Percentiles rank a stretch among this genome's conserved stretches.
Evolutionary conservation across 441 rosid species (phyloP).

Genomic region (Eruca vesicaria): DNA sequence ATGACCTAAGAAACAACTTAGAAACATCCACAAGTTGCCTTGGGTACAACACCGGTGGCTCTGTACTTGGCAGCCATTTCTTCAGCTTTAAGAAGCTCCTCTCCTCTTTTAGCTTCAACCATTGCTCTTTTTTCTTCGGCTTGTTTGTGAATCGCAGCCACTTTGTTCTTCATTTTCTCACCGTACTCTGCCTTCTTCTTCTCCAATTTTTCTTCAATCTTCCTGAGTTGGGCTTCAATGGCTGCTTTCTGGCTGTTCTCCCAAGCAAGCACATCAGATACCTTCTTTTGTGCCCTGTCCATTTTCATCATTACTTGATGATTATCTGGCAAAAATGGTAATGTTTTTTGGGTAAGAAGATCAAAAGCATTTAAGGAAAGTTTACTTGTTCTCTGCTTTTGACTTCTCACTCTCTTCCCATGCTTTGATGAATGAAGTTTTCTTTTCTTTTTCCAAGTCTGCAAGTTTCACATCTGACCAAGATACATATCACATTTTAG

Average conservation of each 20-base stretch:
- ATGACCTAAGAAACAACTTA: slow-evolving; percentile 31
- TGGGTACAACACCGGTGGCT: slow-evolving; percentile 72
- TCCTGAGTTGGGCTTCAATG: slow-evolving; percentile 52
- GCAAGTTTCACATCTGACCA: slow-evolving; percentile 70
- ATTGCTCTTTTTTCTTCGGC: slow-evolving; percentile 85
- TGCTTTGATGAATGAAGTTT: slow-evolving; percentile 60
- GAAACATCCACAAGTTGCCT: slow-evolving; percentile 76
- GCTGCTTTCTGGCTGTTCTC: slow-evolving; percentile 80
- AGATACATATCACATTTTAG: background rate
- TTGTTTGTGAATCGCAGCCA: slow-evolving; percentile 59
- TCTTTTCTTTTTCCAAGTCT: slow-evolving; percentile 65
- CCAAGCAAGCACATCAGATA: slow-evolving; percentile 57
- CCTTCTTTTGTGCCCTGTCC: slow-evolving; percentile 75
- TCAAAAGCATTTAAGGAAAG: background rate
- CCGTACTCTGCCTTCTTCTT: slow-evolving; percentile 75
- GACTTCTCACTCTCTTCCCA: slow-evolving; percentile 87
- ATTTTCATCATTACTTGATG: slow-evolving; percentile 5
- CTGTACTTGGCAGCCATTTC: slow-evolving; percentile 77
- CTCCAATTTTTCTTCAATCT: slow-evolving; percentile 58
- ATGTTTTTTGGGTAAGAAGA: background rate
- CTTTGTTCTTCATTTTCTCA: slow-evolving; percentile 76
- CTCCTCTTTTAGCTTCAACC: slow-evolving; percentile 70
- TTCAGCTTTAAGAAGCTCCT: slow-evolving; percentile 81
- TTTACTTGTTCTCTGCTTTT: slow-evolving; percentile 80
- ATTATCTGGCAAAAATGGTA: background rate